Evolutionary conservation across 139 green algal species (phyloP), one percentile per base, ranked within the genome.

Genomic region (Coelastrella sp.): DNA sequence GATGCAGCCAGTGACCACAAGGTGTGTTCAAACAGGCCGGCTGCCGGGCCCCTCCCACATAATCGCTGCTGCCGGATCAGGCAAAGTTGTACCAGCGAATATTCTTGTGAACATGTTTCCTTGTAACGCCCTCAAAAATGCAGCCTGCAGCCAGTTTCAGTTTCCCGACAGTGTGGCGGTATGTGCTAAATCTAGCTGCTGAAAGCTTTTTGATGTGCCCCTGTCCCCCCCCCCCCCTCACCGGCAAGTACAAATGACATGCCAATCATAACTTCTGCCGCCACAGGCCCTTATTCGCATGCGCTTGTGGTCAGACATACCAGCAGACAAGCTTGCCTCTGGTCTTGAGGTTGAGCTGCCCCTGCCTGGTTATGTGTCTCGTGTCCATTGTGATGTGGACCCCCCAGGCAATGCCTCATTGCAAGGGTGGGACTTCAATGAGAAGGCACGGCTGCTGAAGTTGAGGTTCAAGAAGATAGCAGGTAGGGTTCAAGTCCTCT

Each of bases 291-390:
- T 89, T 76, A 65, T 93, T 58, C 65, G 72, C 22, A 81, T 92
- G 75, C 80, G 81, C 35, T 57, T 93, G 60, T 90, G 66, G 65
- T 72, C 65, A 9, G 90, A 90, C 56, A 65, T 91, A 14, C 81
- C 88, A 6, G 8, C 10, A 6, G 80, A 90, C 83, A 90, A 90
- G 65, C 88, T 92, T 9, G 95, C 96, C 65, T 95, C 89, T 75
- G 96, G 92, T 7, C 88, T 98, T 56, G 96, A 98, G 87, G 86
- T 98, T 74, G 93, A 95, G 88, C 85, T 98, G 27, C 95, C 96
- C 11, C 93, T 97, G 82, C 96, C 96, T 15, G 87, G 84, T 35
- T 88, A 84, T 27, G 95, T 97, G 70, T 84, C 94, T 82, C 92
- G 95, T 0, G 95, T 93, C 84, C 94, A 97, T 89, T 95, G 93